Evolutionary conservation across 2,329 filamentous ascomycete species (phyloP).

Genomic region (Hymenoscyphus infarciens): DNA sequence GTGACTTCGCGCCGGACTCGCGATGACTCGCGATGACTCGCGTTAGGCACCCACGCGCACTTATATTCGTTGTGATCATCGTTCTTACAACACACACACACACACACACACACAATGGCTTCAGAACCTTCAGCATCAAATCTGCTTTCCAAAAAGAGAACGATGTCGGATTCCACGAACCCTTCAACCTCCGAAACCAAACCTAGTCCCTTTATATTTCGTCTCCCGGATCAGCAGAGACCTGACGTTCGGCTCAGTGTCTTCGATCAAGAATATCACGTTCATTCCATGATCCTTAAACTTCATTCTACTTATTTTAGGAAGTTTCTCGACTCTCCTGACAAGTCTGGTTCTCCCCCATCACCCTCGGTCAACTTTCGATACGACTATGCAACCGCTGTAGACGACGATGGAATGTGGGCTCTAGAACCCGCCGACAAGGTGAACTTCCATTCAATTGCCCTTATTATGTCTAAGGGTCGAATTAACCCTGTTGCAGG

Average conservation of each 20-base stretch:
- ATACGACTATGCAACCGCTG: constrained; percentile 3
- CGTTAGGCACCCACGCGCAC: too few species aligned
- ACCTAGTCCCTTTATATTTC: neutral
- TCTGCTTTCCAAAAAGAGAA: too few species aligned
- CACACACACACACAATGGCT: too few species aligned
- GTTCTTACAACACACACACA: too few species aligned
- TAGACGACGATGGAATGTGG: constrained; percentile 1
- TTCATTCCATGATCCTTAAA: constrained; percentile 16
- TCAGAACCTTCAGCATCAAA: too few species aligned
- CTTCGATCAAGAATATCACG: constrained; percentile 14
- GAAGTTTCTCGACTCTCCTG: constrained; percentile 10
- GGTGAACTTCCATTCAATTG: neutral
- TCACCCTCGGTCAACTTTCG: neutral
- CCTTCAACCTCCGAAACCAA: neutral
- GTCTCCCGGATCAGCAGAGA: neutral
- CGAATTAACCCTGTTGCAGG: neutral
- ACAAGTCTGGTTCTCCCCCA: neutral
- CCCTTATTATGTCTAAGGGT: too few species aligned
- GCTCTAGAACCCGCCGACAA: neutral
- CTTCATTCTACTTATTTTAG: constrained; percentile 16
- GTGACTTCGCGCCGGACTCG: too few species aligned
- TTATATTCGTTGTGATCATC: too few species aligned
- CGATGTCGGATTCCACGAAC: neutral
- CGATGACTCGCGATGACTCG: too few species aligned
- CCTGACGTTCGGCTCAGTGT: constrained; percentile 8